Percentiles rank a stretch among this genome's conserved stretches.
These are phyloP conservation scores for Mycena floridula DNA, from an alignment of 768 basidiomycete genomes.

Conservation along the genomic window DNA sequence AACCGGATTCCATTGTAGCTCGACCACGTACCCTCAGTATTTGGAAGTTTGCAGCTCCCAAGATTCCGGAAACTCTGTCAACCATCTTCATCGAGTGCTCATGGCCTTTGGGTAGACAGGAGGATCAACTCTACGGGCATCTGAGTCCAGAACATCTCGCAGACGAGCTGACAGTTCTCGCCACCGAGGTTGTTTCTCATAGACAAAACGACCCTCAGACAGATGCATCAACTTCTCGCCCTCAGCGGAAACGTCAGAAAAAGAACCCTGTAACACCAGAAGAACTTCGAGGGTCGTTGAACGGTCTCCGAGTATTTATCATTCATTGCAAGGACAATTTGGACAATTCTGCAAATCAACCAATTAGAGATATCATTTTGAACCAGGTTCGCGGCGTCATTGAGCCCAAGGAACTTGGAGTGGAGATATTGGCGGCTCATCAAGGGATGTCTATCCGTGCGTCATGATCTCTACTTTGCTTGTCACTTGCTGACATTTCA, in stretches of 20 bases:
- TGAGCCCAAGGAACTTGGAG: conserved; percentile 56
- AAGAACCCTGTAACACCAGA: conserved; percentile 30
- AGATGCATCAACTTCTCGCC: conserved; percentile 23
- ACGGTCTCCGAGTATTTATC: conserved; percentile 65
- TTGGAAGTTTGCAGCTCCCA: conserved; percentile 78
- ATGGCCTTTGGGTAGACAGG: conserved; percentile 66
- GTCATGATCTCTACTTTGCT: conserved; percentile 19
- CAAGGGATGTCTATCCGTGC: conserved; percentile 81
- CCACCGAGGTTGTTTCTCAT: conserved; percentile 53
- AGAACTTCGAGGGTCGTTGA: conserved; percentile 45
- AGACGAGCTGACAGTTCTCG: conserved; percentile 67
- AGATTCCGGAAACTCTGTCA: conserved; percentile 61
- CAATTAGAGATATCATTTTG: conserved; percentile 63
- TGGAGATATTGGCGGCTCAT: conserved; percentile 60
- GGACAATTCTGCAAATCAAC: conserved; percentile 30
- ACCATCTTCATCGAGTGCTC: conserved; percentile 96
- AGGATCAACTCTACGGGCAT: conserved; percentile 76
- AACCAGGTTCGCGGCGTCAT: conserved; percentile 67
- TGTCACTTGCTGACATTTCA: conserved; percentile 4
- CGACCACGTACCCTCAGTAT: conserved; percentile 59
- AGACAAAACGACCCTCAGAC: conserved; percentile 17
- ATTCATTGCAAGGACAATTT: conserved; percentile 85
- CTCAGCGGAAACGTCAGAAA: conserved; percentile 30
- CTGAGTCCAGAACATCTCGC: conserved; percentile 76
- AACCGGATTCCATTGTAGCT: conserved; percentile 68